Base-by-base conservation (phyloP, 768 basidiomycete species). In the Saitozyma sp. region DNA sequence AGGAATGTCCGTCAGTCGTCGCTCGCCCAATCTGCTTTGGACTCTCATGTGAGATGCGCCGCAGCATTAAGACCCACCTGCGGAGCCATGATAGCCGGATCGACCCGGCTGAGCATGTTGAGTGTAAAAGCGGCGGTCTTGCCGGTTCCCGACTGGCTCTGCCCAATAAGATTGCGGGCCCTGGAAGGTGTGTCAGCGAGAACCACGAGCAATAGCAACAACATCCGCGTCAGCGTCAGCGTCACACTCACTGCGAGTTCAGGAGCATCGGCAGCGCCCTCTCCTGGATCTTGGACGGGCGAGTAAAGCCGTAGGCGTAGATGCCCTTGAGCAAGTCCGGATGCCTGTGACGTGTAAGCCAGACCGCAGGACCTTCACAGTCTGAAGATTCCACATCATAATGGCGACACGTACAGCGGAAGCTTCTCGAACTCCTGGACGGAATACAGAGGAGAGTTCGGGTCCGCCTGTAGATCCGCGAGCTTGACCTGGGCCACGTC, bases 211-310 rank as follows among this genome's bases (percentile, higher is more conserved):
- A n/a, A n/a, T n/a, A n/a, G n/a, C n/a, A n/a, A n/a, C n/a, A n/a
- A n/a, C n/a, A n/a, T n/a, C n/a, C n/a, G n/a, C n/a, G n/a, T n/a
- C n/a, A n/a, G n/a, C n/a, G n/a, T n/a, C 16, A 9, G n/a, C 9
- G 20, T 14, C n/a, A 8, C 9, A 82, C 89, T 70, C 71, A 96
- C 93, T 95, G 96, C 73, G 95, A 88, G 56, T 86, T 77, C 9
- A 99, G 86, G 40, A 98, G 84, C 29, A 99, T 84, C 1, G 96
- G 96, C 8, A 98, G 82, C 17, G 96, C 96, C 66, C 90, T 88
- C 82, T 97, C 95, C 82, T 99, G 96, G 67, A 99, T 98, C 82
- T 98, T 98, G 40, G 94, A 97, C 8, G 96, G 96, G 79, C 94
- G 96, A 56, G 91, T 89, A 80, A 98, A 99, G 19, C 91, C 91